A percentile compares a stretch with the other conserved stretches of the same genome.
These are phyloP conservation scores for Flaveria trinervia DNA, from an alignment of 129 eudicot species.

Conservation along the genomic window DNA sequence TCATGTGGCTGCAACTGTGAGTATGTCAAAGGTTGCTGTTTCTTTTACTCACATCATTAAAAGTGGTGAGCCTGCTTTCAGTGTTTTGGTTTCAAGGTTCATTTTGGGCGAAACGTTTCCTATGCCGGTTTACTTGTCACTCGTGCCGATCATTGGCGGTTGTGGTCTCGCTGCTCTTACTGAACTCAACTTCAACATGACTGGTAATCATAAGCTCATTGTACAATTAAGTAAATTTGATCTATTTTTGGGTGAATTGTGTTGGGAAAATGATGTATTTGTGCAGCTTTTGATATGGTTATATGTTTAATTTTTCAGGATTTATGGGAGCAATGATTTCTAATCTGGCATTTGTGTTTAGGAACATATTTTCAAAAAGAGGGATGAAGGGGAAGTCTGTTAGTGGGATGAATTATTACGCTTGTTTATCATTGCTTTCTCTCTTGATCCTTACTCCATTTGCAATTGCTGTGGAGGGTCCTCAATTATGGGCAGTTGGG, in stretches of 20 bases:
- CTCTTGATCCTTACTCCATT: constrained; percentile 71
- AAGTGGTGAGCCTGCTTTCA: constrained; percentile 80
- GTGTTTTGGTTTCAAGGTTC: constrained; percentile 68
- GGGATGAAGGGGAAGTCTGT: constrained; percentile 85
- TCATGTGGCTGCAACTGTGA: constrained; percentile 80
- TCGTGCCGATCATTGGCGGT: constrained; percentile 71
- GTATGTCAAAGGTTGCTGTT: constrained; percentile 84
- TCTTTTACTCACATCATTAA: constrained; percentile 73
- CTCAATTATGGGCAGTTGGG: constrained; percentile 75
- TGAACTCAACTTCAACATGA: constrained; percentile 77
- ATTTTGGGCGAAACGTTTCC: constrained; percentile 72
- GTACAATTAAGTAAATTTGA: background rate
- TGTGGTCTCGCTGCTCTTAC: constrained; percentile 72
- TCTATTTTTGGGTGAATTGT: background rate
- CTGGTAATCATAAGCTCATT: constrained; percentile 48
- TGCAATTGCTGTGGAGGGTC: constrained; percentile 83
- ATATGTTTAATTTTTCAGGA: constrained; percentile 40
- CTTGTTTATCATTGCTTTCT: constrained; percentile 68
- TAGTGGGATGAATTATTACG: constrained; percentile 85
- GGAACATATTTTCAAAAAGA: constrained; percentile 68
- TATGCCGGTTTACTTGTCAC: constrained; percentile 61
- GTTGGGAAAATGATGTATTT: background rate
- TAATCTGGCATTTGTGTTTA: constrained; percentile 72
- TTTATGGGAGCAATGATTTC: constrained; percentile 88
- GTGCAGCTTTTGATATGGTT: constrained; percentile 16